Percentiles rank a stretch among this genome's conserved stretches.
phyloP scores from a whole-genome alignment of 1,284 basidiomycete species.

The Marasmius tenuissimus region DNA sequence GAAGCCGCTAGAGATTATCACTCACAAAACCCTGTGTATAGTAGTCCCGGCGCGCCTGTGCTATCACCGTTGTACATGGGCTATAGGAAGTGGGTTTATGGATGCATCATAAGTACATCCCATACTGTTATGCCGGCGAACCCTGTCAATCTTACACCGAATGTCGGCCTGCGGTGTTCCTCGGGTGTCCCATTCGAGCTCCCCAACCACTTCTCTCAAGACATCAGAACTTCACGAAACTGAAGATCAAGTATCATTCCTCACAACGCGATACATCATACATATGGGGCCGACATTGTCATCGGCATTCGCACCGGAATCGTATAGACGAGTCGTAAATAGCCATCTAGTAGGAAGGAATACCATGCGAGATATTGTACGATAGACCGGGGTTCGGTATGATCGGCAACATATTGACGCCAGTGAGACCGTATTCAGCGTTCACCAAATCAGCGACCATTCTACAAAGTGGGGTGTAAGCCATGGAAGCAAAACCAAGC shows the following conservation, averaged over 20 bases:
- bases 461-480: background rate
- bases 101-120: too few species aligned
- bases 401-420: background rate
- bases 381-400: background rate
- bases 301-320: background rate
- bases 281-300: background rate
- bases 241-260: background rate
- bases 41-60: too few species aligned
- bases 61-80: too few species aligned
- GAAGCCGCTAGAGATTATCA: background rate
- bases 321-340: background rate
- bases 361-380: background rate
- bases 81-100: too few species aligned
- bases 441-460: background rate
- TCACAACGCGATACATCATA: background rate
- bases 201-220: too few species aligned
- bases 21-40: too few species aligned
- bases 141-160: too few species aligned
- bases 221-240: too few species aligned
- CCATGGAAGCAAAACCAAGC: background rate
- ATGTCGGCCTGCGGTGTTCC: too few species aligned
- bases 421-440: background rate
- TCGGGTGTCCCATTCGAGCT: too few species aligned
- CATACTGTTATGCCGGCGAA: too few species aligned
- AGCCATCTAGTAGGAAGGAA: background rate